A percentile compares a stretch with the other conserved stretches of the same genome.
Evolutionary conservation across 352 stramenopile species (phyloP).

Genomic region (Phytopythium delawarense): DNA sequence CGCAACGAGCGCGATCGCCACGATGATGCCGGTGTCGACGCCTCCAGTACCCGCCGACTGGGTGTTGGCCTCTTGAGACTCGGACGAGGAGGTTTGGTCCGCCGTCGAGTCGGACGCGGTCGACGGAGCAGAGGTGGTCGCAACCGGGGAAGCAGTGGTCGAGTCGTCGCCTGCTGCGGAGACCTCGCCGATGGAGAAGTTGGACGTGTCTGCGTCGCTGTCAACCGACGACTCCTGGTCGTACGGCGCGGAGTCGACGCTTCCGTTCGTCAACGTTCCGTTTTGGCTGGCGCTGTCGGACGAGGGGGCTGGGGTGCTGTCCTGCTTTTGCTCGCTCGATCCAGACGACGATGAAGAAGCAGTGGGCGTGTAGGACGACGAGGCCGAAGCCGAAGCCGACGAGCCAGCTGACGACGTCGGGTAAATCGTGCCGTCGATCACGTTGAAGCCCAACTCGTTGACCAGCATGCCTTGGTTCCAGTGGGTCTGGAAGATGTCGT

Average conservation of each 20-base stretch:
- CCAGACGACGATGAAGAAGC: constrained; percentile 3
- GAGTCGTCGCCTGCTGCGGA: constrained; percentile 6
- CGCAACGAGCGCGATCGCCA: constrained; percentile 34
- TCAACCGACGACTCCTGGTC: constrained; percentile 4
- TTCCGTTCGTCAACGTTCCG: constrained; percentile 4
- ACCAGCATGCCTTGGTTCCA: constrained; percentile 77
- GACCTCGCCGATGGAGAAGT: background rate
- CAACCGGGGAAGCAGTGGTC: constrained; percentile 7
- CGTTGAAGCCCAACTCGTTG: constrained; percentile 25
- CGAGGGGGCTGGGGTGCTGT: constrained; percentile 6
- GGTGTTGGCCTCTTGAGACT: constrained; percentile 19
- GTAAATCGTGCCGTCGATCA: constrained; percentile 31
- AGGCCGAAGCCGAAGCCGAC: background rate
- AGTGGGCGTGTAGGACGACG: constrained; percentile 3
- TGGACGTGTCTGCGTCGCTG: constrained; percentile 1
- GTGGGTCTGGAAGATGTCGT: constrained; percentile 44
- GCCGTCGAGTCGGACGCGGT: constrained; percentile 5
- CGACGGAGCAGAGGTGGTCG: constrained; percentile 7
- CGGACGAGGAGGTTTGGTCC: constrained; percentile 15
- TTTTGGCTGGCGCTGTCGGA: constrained; percentile 13
- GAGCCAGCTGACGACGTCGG: constrained; percentile 9
- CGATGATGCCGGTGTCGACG: constrained; percentile 25
- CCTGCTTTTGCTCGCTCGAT: constrained; percentile 6
- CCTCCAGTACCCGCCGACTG: constrained; percentile 17
- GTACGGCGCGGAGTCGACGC: background rate